Percentiles rank a stretch among this genome's conserved stretches.
phyloP scores from a whole-genome alignment of 768 basidiomycete species.

The Dioszegia aurantiaca region DNA sequence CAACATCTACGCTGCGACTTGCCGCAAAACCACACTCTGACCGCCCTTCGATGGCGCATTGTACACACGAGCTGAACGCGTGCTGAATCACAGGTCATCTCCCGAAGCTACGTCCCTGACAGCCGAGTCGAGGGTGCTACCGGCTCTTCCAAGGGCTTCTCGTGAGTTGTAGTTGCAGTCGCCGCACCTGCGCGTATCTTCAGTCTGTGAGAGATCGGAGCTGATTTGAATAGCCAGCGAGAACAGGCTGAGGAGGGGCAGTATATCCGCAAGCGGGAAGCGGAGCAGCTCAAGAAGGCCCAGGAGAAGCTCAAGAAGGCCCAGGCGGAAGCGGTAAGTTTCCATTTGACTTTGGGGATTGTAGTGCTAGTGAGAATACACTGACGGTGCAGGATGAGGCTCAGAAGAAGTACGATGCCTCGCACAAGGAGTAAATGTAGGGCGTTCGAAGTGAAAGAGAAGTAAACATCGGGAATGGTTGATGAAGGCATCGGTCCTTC shows the following conservation, averaged over 20 bases:
- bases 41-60: neutral
- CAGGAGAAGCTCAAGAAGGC: constrained; percentile 34
- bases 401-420: constrained; percentile 33
- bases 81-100: constrained; percentile 21
- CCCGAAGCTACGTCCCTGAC: constrained; percentile 40
- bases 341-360: no score
- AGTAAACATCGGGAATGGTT: neutral
- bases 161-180: constrained; percentile 23
- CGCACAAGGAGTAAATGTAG: constrained; percentile 13
- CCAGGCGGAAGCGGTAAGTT: constrained; percentile 44
- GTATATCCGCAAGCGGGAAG: constrained; percentile 43
- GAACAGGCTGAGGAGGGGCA: constrained; percentile 47
- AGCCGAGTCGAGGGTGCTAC: constrained; percentile 39
- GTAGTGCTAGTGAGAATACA: no score
- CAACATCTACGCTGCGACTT: no score
- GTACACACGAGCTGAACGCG: neutral
- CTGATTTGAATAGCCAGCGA: constrained; percentile 28
- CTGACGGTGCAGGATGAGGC: constrained; percentile 25
- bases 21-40: no score
- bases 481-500: no score
- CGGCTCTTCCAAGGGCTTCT: constrained; percentile 43
- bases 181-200: no score
- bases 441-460: neutral
- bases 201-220: no score
- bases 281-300: constrained; percentile 35